Percentiles rank a stretch among this genome's conserved stretches.
Evolutionary conservation across 2,329 filamentous ascomycete genomes (phyloP).

Genomic region (Fusarium sp.): DNA sequence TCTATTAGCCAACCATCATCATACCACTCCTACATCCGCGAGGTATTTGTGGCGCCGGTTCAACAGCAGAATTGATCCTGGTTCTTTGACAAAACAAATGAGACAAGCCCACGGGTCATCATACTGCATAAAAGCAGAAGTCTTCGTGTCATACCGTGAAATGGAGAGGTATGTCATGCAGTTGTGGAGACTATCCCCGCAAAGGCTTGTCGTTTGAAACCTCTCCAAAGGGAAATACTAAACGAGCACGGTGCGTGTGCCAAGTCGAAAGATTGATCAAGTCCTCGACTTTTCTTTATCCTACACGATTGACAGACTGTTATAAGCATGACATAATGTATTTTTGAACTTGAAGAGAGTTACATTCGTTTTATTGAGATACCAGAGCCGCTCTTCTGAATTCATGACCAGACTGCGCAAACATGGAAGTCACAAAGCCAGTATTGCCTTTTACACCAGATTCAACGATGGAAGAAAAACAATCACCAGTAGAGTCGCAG

Average conservation of each 20-base stretch:
- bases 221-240: background rate
- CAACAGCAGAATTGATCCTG: no score
- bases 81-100: no score
- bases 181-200: background rate
- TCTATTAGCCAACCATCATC: no score
- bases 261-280: conserved; percentile 2
- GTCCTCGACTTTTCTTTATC: no score
- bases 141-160: background rate
- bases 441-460: background rate
- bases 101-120: no score
- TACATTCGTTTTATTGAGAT: background rate
- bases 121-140: no score
- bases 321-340: background rate
- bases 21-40: no score
- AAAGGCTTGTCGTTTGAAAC: background rate
- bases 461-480: background rate
- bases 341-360: no score
- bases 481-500: background rate
- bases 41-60: no score
- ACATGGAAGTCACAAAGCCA: conserved; percentile 7
- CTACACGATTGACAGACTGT: background rate
- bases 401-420: background rate
- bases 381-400: no score
- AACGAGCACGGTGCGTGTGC: background rate
- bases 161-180: background rate